Conservation (phyloP, 1,284 basidiomycete genomes). For the Pisolithus thermaeus region DNA sequence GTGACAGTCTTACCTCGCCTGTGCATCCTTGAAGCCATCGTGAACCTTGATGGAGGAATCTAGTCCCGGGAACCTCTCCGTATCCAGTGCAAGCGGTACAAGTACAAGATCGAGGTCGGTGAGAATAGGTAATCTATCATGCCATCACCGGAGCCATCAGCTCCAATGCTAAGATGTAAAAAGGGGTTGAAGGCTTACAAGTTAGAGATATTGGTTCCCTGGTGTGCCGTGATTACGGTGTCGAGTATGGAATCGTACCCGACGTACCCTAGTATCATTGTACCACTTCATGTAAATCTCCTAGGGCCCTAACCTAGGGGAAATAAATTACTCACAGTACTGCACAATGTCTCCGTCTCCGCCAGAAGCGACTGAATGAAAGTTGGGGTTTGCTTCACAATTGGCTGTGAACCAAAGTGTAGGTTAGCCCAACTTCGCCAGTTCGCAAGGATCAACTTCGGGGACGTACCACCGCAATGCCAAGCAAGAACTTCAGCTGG, state of each 20-base stretch:
- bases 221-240: constrained; percentile 30
- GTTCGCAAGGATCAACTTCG: not conserved
- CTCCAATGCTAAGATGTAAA: not conserved
- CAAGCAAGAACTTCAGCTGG: constrained; percentile 42
- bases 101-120: constrained; percentile 49
- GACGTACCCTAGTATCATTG: constrained; percentile 29
- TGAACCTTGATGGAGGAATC: constrained; percentile 46
- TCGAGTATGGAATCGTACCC: constrained; percentile 27
- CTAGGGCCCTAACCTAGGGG: not conserved
- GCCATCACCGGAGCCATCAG: not conserved
- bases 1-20: constrained; percentile 27
- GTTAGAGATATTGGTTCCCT: constrained; percentile 25
- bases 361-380: constrained; percentile 53
- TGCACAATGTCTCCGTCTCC: constrained; percentile 51
- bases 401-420: constrained; percentile 30
- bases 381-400: constrained; percentile 49
- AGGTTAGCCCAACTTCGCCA: not conserved
- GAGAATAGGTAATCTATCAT: constrained; percentile 39
- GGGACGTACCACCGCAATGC: constrained; percentile 50
- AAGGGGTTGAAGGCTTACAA: constrained; percentile 10
- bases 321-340: constrained; percentile 31
- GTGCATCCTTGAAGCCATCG: constrained; percentile 44
- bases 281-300: not conserved
- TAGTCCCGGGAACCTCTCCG: constrained; percentile 54
- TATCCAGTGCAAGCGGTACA: constrained; percentile 32